These are phyloP conservation scores for Malassezia yamatoensis DNA, from an alignment of 1,284 basidiomycete genomes.

Conservation along the genomic window DNA sequence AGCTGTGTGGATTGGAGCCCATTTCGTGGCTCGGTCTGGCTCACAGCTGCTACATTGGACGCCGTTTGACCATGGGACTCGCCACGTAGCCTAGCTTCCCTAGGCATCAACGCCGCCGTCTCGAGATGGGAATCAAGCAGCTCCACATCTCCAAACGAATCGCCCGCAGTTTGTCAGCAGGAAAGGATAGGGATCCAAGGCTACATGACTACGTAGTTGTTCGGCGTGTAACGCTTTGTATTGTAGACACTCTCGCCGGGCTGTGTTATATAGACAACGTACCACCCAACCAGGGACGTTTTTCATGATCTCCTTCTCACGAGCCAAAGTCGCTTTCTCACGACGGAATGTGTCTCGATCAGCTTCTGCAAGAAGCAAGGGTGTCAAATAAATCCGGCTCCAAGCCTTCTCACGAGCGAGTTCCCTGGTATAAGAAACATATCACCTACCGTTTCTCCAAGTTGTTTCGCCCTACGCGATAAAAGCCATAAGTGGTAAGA, in stretches of 20 bases:
- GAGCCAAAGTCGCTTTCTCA: constrained; percentile 63
- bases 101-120: no score
- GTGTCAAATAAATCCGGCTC: constrained; percentile 90
- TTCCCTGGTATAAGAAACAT: constrained; percentile 57
- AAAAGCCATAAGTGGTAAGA: constrained; percentile 85
- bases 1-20: no score
- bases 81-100: no score
- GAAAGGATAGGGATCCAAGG: neutral
- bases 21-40: no score
- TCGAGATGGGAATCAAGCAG: no score
- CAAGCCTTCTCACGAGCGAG: constrained; percentile 84
- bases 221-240: constrained; percentile 65
- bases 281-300: constrained; percentile 73
- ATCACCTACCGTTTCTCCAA: constrained; percentile 73
- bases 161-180: neutral
- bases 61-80: no score
- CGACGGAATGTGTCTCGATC: constrained; percentile 83
- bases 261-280: constrained; percentile 49
- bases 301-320: constrained; percentile 91
- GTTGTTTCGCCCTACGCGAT: constrained; percentile 77
- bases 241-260: constrained; percentile 75
- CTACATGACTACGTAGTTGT: constrained; percentile 51
- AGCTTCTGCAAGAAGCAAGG: constrained; percentile 72
- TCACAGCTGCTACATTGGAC: no score
- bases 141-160: no score